Evolutionary conservation across 768 basidiomycete species (phyloP), one percentile per base, ranked within the genome.

Genomic region (Suillus alpinus): DNA sequence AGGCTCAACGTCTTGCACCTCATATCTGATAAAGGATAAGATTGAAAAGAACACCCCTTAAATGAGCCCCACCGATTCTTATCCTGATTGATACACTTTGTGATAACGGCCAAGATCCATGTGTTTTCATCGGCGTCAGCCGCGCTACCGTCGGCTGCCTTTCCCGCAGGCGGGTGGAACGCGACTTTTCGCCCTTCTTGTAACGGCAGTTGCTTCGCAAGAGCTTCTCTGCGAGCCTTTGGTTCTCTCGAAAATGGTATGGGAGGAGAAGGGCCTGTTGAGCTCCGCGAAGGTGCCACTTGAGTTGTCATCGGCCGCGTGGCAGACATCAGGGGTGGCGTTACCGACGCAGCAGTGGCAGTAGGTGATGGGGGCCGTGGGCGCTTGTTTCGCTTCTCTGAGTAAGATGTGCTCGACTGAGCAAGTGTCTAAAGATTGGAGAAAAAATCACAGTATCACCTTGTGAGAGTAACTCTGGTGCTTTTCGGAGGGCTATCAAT

Each of bases 1-100:
- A 20, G 89, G 88, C 64, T 94, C 92, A 41, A 84, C 86, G 68
- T 94, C 92, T 73, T 91, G 89, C 0, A 94, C 92, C 72, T 92
- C 91, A 64, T 94, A 94, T 63, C 90, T 93, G 26, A 10, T 29
- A 55, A 10, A 61, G 14, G 44, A 9, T 36, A 20, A 36, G 55
- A 18, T 51, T 59, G 8, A 39, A 50, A 60, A 59, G 5, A 40
- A 41, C 36, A 43, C 6, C 36, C 37, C 40, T 29, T 32, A 32
- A 23, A 40, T 14, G 32, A 37, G 26, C 65, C 77, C 14, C 62
- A 87, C 86, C 83, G 82, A 66, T 87, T 85, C 71, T 89, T 91
- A 64, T 92, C 89, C 51, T 83, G 82, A 57, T 85, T 86, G 46
- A 91, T 81, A 68, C 84, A 89, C 64, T 80, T 85, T 9, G 83